Percentiles rank a stretch among this genome's conserved stretches.
phyloP scores from a whole-genome alignment of 352 stramenopile species.

The Globisporangium nagaii region DNA sequence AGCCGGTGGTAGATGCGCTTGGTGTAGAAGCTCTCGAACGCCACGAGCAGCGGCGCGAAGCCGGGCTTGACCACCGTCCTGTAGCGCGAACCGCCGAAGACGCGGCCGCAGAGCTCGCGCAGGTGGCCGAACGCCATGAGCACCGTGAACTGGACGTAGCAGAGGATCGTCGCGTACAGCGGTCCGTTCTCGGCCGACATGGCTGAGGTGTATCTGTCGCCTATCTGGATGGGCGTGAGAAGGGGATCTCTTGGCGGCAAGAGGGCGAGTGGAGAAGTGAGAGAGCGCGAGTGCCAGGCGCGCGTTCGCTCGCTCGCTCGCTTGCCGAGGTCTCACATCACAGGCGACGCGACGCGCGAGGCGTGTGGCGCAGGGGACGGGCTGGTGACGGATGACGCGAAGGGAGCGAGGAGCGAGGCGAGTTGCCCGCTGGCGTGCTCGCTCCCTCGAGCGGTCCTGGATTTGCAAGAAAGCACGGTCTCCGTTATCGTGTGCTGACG shows the following conservation, averaged over 20 bases:
- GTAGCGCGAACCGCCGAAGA: slow-evolving; percentile 31
- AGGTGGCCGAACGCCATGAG: slow-evolving; percentile 33
- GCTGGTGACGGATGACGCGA: too few relatives aligned
- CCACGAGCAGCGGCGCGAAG: slow-evolving; percentile 86
- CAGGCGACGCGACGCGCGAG: too few relatives aligned
- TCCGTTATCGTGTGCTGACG: too few relatives aligned
- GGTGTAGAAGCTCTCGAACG: slow-evolving; percentile 94
- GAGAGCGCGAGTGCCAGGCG: not conserved
- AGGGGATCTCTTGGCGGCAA: not conserved
- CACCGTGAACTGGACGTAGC: slow-evolving; percentile 37
- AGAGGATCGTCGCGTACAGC: slow-evolving; percentile 22
- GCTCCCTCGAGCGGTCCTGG: too few relatives aligned
- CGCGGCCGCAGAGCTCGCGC: slow-evolving; percentile 21
- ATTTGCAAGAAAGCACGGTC: too few relatives aligned
- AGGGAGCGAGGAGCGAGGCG: too few relatives aligned
- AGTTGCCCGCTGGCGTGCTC: too few relatives aligned
- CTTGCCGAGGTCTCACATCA: too few relatives aligned
- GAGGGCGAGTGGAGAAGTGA: not conserved
- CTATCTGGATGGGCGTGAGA: not conserved
- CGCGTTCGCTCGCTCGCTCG: too few relatives aligned
- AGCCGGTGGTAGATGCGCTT: slow-evolving; percentile 90
- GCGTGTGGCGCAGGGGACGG: too few relatives aligned
- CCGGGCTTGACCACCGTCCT: slow-evolving; percentile 14
- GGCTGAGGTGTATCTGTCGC: not conserved
- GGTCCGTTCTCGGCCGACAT: slow-evolving; percentile 20